Evolutionary conservation across 2,329 filamentous ascomycete species (phyloP).

Genomic region (Juglanconis sp.): DNA sequence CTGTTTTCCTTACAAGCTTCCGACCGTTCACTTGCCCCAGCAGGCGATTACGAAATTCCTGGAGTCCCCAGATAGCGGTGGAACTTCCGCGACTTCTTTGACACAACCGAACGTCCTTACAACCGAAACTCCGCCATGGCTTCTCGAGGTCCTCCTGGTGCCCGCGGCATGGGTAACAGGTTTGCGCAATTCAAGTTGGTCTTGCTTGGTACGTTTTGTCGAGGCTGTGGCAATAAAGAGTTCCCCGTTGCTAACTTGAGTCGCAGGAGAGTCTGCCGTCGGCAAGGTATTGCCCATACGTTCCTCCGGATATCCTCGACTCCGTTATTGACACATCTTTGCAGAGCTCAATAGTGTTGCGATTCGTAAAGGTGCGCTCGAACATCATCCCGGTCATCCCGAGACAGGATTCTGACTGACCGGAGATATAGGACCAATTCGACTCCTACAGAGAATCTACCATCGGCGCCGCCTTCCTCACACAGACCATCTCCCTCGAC

Average conservation of each 20-base stretch:
- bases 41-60: slow-evolving; percentile 6
- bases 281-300: slow-evolving; percentile 70
- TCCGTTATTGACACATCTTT: slow-evolving; percentile 26
- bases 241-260: slow-evolving; percentile 33
- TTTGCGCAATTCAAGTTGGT: slow-evolving; percentile 99
- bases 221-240: not conserved
- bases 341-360: slow-evolving; percentile 92
- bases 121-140: slow-evolving; percentile 62
- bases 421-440: slow-evolving; percentile 79
- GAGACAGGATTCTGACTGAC: slow-evolving; percentile 14
- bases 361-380: slow-evolving; percentile 84
- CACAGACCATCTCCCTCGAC: slow-evolving; percentile 96
- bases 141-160: slow-evolving; percentile 66
- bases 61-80: slow-evolving; percentile 8
- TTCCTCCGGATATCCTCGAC: slow-evolving; percentile 10
- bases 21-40: not conserved
- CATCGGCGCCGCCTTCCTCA: slow-evolving; percentile 97
- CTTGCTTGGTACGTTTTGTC: slow-evolving; percentile 71
- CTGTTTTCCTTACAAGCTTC: not conserved
- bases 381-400: not conserved
- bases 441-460: slow-evolving; percentile 96
- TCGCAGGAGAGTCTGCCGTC: slow-evolving; percentile 89
- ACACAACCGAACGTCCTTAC: slow-evolving; percentile 17
- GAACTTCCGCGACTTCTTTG: slow-evolving; percentile 9
- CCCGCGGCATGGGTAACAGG: slow-evolving; percentile 68